Evolutionary conservation across 495 filamentous ascomycete genomes (phyloP).

Genomic region (Penicillium ucsense): DNA sequence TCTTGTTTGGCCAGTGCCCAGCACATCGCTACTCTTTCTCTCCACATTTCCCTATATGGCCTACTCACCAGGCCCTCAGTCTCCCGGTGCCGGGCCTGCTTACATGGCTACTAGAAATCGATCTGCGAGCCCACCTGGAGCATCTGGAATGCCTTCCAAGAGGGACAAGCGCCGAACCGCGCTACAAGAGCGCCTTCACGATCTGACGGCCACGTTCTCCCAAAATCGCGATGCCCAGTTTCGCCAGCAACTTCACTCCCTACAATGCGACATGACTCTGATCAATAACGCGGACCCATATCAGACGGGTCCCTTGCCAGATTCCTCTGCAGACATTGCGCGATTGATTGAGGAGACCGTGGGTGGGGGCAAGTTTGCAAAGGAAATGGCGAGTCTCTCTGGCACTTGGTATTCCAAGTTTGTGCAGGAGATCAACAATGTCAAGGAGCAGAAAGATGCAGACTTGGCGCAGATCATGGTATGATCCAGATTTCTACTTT

Average conservation of each 20-base stretch:
- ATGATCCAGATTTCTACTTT: constrained; percentile 20
- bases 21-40: not conserved
- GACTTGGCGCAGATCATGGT: constrained; percentile 69
- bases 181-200: constrained; percentile 63
- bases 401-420: constrained; percentile 74
- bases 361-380: constrained; percentile 42
- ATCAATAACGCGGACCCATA: constrained; percentile 79
- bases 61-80: constrained; percentile 27
- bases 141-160: constrained; percentile 52
- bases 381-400: constrained; percentile 54
- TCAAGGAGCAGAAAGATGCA: constrained; percentile 73
- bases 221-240: constrained; percentile 77
- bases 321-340: constrained; percentile 56
- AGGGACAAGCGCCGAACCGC: constrained; percentile 78
- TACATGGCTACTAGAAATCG: constrained; percentile 21
- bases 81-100: constrained; percentile 21
- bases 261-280: constrained; percentile 83
- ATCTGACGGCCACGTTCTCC: constrained; percentile 64
- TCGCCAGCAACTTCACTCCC: constrained; percentile 74
- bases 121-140: constrained; percentile 27
- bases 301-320: constrained; percentile 58
- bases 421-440: constrained; percentile 73
- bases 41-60: constrained; percentile 20
- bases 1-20: no score
- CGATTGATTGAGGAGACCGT: constrained; percentile 51